These are phyloP conservation scores for Aureobasidium uvarum DNA, from an alignment of 2,329 filamentous ascomycete species.

Conservation along the genomic window DNA sequence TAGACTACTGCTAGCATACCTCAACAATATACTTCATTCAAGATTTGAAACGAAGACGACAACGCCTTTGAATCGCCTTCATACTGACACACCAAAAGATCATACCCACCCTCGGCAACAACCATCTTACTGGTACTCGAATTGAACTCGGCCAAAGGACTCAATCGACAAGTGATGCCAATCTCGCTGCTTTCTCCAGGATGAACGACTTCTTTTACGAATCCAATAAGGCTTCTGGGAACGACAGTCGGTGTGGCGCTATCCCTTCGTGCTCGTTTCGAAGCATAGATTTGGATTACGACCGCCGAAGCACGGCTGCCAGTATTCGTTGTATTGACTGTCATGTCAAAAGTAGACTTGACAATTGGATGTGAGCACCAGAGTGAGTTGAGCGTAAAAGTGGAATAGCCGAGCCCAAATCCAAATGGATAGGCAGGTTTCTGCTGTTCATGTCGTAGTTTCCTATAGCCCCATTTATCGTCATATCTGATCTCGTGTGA, in stretches of 20 bases:
- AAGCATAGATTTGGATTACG: conserved; percentile 10
- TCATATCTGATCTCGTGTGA: conserved; percentile 32
- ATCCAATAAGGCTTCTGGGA: neutral
- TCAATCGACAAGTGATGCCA: neutral
- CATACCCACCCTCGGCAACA: neutral
- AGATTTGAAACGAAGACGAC: neutral
- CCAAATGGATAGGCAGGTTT: conserved; percentile 29
- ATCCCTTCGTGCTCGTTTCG: neutral
- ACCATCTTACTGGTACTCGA: neutral
- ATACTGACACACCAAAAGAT: neutral
- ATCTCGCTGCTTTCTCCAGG: conserved; percentile 14
- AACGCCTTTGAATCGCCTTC: neutral
- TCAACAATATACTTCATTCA: conserved; percentile 6
- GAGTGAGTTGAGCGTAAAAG: conserved; percentile 5
- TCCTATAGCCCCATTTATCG: conserved; percentile 31
- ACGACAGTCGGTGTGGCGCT: neutral
- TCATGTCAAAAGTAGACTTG: conserved; percentile 7
- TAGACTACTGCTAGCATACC: neutral
- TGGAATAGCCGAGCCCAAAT: conserved; percentile 24
- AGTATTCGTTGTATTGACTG: conserved; percentile 8
- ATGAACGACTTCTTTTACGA: conserved; percentile 10
- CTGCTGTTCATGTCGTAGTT: conserved; percentile 32
- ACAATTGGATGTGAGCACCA: conserved; percentile 8
- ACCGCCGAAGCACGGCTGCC: conserved; percentile 4
- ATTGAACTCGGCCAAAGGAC: conserved; percentile 7